Evolutionary conservation across 352 stramenopile species (phyloP), one percentile per base, ranked within the genome.

Genomic region (Pelagophyceae sp.): DNA sequence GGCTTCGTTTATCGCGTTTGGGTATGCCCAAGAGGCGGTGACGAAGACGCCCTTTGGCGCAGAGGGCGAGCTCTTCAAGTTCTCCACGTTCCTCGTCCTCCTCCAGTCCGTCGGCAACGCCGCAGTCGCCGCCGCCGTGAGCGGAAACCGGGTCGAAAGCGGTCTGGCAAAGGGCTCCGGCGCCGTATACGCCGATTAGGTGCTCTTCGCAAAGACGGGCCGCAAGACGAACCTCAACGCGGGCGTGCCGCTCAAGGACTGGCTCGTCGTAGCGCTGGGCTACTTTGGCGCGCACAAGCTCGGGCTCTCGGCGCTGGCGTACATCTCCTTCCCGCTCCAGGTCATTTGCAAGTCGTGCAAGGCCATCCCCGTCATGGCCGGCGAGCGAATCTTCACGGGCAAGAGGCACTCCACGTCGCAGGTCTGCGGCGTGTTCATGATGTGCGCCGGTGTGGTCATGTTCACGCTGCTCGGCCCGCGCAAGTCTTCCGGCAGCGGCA

Each of bases 261-360:
- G 58, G 58, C 58, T 67, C 58, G 27, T 67, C 58, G 58, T 33
- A 6, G 58, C 58, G 5, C 58, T 67, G 23, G 58, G 58, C 23
- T 67, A 67, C 58, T 67, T 67, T 31, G 58, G 58, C 15, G 58
- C 58, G 11, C 58, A 67, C 29, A 67, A 67, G 29, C 11, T 67
- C 15, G 58, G 58, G 5, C 58, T 67, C 58, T 35, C 29, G 15
- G 58, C 58, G 15, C 58, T 67, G 29, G 23, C 58, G 11, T 67
- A 67, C 58, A 67, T 67, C 58, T 67, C 58, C 23, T 67, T 67
- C 58, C 58, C 58, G 58, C 23, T 67, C 23, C 58, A 67, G 29
- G 29, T 33, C 15, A 33, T 67, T 27, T 67, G 58, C 58, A 67
- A 67, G 58, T 67, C 58, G 58, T 67, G 58, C 58, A 67, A 67